Evolutionary conservation across 2,329 filamentous ascomycete genomes (phyloP).

Genomic region (Sporothrix pallida): DNA sequence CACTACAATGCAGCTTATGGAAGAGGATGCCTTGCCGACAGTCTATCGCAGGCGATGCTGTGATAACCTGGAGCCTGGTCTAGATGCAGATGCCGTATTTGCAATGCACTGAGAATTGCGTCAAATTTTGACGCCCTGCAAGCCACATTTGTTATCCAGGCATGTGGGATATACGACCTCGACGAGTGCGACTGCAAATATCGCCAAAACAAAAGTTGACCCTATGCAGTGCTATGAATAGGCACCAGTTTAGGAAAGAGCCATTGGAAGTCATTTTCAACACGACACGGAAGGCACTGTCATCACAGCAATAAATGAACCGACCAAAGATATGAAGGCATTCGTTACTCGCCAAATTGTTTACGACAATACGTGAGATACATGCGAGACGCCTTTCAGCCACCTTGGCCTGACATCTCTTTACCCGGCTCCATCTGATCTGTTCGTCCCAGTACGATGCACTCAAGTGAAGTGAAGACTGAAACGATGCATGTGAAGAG

Average conservation of each 20-base stretch:
- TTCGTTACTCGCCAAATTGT: background rate
- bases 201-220: background rate
- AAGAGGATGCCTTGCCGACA: background rate
- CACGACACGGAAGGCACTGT: background rate
- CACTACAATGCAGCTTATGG: background rate
- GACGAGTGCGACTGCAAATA: background rate
- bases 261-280: background rate
- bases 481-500: background rate
- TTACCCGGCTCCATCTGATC: conserved; percentile 3
- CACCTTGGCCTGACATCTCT: background rate
- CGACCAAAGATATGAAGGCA: background rate
- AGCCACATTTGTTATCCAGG: background rate
- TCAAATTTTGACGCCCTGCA: background rate
- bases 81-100: background rate
- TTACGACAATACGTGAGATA: too few species aligned
- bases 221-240: background rate
- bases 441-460: background rate
- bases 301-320: background rate
- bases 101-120: background rate
- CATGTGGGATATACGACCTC: background rate
- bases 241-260: conserved; percentile 19
- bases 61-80: background rate
- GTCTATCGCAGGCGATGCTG: background rate
- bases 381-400: background rate
- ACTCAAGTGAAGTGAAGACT: conserved; percentile 7